A percentile compares a stretch with the other conserved stretches of the same genome.
These are phyloP conservation scores for Arthrinium phaeospermum DNA, from an alignment of 2,329 filamentous ascomycete species.

Conservation along the genomic window DNA sequence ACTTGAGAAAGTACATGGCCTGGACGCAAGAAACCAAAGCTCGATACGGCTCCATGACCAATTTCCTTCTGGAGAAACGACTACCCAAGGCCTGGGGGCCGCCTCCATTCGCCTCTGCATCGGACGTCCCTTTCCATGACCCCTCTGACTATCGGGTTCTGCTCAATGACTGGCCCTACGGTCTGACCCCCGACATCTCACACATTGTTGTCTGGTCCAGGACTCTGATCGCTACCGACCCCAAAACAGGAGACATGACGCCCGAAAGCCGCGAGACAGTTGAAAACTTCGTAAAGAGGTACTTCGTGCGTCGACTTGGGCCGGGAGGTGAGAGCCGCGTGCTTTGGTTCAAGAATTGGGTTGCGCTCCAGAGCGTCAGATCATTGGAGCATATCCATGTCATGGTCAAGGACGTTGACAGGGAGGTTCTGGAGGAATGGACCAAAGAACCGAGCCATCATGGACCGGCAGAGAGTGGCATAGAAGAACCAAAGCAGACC, in stretches of 20 bases:
- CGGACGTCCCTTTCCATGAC: constrained; percentile 57
- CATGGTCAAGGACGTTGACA: constrained; percentile 60
- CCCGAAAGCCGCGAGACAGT: constrained; percentile 68
- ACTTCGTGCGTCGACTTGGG: constrained; percentile 67
- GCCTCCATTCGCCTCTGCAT: constrained; percentile 60
- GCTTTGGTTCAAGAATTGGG: constrained; percentile 96
- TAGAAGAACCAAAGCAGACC: constrained; percentile 26
- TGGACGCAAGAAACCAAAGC: constrained; percentile 75
- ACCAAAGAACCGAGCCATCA: constrained; percentile 51
- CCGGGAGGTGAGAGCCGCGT: constrained; percentile 56
- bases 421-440: constrained; percentile 60
- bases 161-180: constrained; percentile 94
- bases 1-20: constrained; percentile 78
- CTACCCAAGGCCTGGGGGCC: constrained; percentile 70
- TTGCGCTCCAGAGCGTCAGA: constrained; percentile 83
- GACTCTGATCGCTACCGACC: constrained; percentile 76
- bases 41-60: constrained; percentile 79
- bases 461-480: constrained; percentile 23
- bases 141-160: constrained; percentile 71
- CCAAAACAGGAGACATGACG: constrained; percentile 74
- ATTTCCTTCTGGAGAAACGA: constrained; percentile 76
- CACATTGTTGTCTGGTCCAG: constrained; percentile 95
- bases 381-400: constrained; percentile 91
- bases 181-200: constrained; percentile 67
- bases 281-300: constrained; percentile 70